Base-by-base conservation (phyloP, 805 yeast genomes). In the Suhomyces xylopsoci region DNA sequence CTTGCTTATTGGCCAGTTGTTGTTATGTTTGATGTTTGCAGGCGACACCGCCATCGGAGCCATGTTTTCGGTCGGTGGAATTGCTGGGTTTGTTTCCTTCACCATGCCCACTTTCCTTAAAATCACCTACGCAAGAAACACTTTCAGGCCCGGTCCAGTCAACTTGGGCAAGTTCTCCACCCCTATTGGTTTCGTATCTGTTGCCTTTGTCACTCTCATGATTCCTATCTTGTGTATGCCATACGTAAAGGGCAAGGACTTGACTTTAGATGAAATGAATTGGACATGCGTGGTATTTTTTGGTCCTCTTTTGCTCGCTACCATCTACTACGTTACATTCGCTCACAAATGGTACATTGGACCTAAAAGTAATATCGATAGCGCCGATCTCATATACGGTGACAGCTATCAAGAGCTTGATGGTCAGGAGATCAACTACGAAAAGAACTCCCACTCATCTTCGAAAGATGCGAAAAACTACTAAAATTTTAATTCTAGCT, bases 61-160 rank as follows among this genome's bases (percentile, higher is more conserved):
- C 43, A 83, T 84, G 55, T 85, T 85, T 70, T 83, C 88, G 1
- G 87, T 85, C 47, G 88, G 88, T 30, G 89, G 88, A 45, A 84
- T 85, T 61, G 81, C 87, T 12, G 81, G 87, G 0, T 84, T 84
- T 60, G 77, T 85, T 53, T 84, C 90, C 3, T 85, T 85, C 68
- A 76, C 81, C n/a, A 71, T 82, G 58, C 90, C 90, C 10, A 81
- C 84, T 17, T 60, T 81, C 7, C 74, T 85, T 53, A 81, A 83
- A 62, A 79, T 82, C 59, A 79, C 85, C 3, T 80, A 78, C 60
- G 78, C 84, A 3, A 68, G 80, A 52, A 69, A 77, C 38, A 67
- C 73, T 1, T 85, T 85, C 70, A 69, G 69, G 56, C 82, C 81
- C 1, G 90, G 90, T 2, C 90, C 90, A 5, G 84, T 88, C 85